Percentiles rank a stretch among this genome's conserved stretches.
Evolutionary conservation across 2,329 filamentous ascomycete genomes (phyloP).

Genomic region (Fusarium sublunatum): DNA sequence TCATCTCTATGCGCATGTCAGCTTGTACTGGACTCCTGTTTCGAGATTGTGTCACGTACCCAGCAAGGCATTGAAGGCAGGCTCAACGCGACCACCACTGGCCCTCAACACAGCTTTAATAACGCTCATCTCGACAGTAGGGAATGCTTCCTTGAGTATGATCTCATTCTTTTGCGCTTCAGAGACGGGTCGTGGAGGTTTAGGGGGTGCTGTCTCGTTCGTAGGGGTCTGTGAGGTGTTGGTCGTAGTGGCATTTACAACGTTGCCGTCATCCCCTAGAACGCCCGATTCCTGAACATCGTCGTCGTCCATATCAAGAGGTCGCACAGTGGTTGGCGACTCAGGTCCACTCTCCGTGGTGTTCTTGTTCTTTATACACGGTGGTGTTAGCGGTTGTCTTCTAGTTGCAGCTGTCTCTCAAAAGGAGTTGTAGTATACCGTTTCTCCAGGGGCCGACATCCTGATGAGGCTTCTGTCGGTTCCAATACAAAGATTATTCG

Average conservation of each 20-base stretch:
- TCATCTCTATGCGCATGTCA: slow-evolving; percentile 69
- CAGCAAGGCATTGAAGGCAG: slow-evolving; percentile 93
- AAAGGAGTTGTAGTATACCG: slow-evolving; percentile 53
- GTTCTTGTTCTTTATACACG: slow-evolving; percentile 56
- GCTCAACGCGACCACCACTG: slow-evolving; percentile 88
- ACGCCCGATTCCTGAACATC: slow-evolving; percentile 71
- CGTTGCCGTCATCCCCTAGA: slow-evolving; percentile 55
- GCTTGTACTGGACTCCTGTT: neutral
- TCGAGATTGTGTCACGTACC: slow-evolving; percentile 60
- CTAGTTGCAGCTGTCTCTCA: slow-evolving; percentile 20
- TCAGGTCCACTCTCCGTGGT: slow-evolving; percentile 62
- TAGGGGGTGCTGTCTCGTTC: slow-evolving; percentile 70
- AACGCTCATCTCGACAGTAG: slow-evolving; percentile 80
- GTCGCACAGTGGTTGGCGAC: slow-evolving; percentile 73
- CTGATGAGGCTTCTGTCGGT: slow-evolving; percentile 25
- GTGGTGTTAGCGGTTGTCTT: slow-evolving; percentile 38
- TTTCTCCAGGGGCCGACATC: slow-evolving; percentile 59
- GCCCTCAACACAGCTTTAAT: slow-evolving; percentile 89
- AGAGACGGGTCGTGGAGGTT: slow-evolving; percentile 85
- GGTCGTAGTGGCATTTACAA: slow-evolving; percentile 43
- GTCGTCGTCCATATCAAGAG: slow-evolving; percentile 77
- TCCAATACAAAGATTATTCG: slow-evolving; percentile 5
- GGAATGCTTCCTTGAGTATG: slow-evolving; percentile 94
- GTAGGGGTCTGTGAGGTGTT: slow-evolving; percentile 48
- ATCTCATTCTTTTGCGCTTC: slow-evolving; percentile 86